A percentile compares a stretch with the other conserved stretches of the same genome.
phyloP scores from a whole-genome alignment of 1,284 basidiomycete species.

The Sporisorium reilianum region DNA sequence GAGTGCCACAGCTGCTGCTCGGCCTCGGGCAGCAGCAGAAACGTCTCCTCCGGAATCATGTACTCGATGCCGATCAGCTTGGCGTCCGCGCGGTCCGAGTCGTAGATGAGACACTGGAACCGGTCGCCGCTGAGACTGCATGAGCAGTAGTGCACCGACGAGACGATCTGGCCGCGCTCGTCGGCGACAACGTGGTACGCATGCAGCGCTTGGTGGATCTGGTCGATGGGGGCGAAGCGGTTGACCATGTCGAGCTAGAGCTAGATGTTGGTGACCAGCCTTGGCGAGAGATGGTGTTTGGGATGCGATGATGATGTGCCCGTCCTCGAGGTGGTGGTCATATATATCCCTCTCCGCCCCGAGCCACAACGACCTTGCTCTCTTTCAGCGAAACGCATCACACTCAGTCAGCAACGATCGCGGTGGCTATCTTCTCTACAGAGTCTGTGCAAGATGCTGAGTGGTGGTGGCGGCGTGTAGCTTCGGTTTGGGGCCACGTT shows the following conservation, averaged over 20 bases:
- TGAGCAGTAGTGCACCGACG: slow-evolving; percentile 49
- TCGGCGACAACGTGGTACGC: slow-evolving; percentile 50
- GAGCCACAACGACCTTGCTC: too few species aligned
- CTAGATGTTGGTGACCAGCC: too few species aligned
- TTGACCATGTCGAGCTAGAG: slow-evolving; percentile 21
- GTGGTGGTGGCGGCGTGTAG: too few species aligned
- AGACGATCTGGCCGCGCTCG: slow-evolving; percentile 38
- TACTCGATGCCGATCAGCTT: slow-evolving; percentile 75
- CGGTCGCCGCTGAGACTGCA: slow-evolving; percentile 25
- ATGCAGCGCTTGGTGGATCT: slow-evolving; percentile 49
- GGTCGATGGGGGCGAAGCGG: slow-evolving; percentile 36
- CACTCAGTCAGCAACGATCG: neutral
- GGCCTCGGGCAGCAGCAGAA: slow-evolving; percentile 71
- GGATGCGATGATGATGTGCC: neutral
- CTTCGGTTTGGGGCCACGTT: neutral
- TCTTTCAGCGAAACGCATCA: too few species aligned
- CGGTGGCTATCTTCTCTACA: too few species aligned
- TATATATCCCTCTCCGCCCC: neutral
- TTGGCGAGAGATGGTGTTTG: neutral
- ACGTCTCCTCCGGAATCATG: slow-evolving; percentile 72
- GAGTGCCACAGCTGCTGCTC: slow-evolving; percentile 75
- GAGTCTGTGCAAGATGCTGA: too few species aligned
- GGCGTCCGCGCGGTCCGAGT: slow-evolving; percentile 72
- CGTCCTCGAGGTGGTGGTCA: neutral
- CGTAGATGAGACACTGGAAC: slow-evolving; percentile 71